Evolutionary conservation across 306 rosid species (phyloP).

Genomic region (Prunus campanulata): DNA sequence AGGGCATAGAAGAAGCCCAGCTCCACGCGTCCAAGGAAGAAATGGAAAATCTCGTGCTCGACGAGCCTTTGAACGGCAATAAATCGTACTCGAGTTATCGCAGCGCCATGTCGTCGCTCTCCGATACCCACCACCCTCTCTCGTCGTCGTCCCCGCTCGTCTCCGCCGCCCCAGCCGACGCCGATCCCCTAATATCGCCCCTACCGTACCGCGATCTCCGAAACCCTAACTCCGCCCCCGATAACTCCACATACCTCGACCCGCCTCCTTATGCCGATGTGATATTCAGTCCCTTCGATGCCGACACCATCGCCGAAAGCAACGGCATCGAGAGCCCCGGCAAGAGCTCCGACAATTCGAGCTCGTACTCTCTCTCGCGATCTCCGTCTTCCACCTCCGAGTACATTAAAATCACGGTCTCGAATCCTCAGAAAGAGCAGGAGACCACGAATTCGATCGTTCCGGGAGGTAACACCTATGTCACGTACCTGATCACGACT

Average conservation of each 20-base stretch:
- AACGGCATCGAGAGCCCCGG: slow-evolving; percentile 59
- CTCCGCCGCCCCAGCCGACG: slow-evolving; percentile 21
- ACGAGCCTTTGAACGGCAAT: slow-evolving; percentile 40
- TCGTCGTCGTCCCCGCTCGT: slow-evolving; percentile 18
- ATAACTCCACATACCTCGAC: slow-evolving; percentile 48
- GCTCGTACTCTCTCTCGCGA: slow-evolving; percentile 32
- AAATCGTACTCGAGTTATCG: slow-evolving; percentile 64
- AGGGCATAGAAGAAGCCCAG: slow-evolving; percentile 49
- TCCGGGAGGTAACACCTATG: slow-evolving; percentile 60
- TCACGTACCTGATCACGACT: slow-evolving; percentile 73
- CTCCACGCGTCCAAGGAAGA: slow-evolving; percentile 47
- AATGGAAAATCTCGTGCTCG: slow-evolving; percentile 58
- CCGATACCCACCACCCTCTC: slow-evolving; percentile 54
- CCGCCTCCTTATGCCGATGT: slow-evolving; percentile 74
- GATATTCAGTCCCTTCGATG: slow-evolving; percentile 66
- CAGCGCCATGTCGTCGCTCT: slow-evolving; percentile 62
- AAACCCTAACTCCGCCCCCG: slow-evolving; percentile 35
- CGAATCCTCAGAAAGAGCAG: slow-evolving; percentile 84
- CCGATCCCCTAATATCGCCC: slow-evolving; percentile 53
- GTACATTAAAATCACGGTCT: slow-evolving; percentile 55
- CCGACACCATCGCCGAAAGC: slow-evolving; percentile 29
- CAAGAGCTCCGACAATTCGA: slow-evolving; percentile 40
- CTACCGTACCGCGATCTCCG: slow-evolving; percentile 31
- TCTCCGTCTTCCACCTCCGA: slow-evolving; percentile 57
- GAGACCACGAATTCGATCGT: slow-evolving; percentile 71